phyloP scores from a whole-genome alignment of 2,329 filamentous ascomycete species.

The Sporothrix pseudoabietina region DNA sequence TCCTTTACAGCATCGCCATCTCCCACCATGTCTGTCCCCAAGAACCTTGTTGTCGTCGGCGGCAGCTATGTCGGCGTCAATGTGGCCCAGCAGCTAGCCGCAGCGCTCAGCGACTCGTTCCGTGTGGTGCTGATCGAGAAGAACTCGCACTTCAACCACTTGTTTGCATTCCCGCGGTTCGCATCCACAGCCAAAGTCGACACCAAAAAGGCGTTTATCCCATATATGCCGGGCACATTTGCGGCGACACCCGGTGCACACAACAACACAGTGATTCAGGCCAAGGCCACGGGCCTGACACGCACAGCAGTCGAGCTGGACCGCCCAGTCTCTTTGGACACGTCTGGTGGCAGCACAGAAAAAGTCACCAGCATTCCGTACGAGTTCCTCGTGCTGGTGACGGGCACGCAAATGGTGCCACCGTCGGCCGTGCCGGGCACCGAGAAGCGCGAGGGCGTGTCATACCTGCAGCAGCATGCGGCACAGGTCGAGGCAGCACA shows the following conservation, averaged over 20 bases:
- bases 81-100: conserved; percentile 50
- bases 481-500: conserved; percentile 45
- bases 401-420: conserved; percentile 51
- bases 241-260: conserved; percentile 38
- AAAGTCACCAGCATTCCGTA: conserved; percentile 30
- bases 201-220: conserved; percentile 59
- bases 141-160: conserved; percentile 63
- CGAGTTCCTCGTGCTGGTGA: conserved; percentile 53
- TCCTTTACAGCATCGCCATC: neutral
- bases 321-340: conserved; percentile 9
- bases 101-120: conserved; percentile 51
- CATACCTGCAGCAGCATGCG: conserved; percentile 50
- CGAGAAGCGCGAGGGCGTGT: conserved; percentile 48
- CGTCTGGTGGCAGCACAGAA: neutral
- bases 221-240: conserved; percentile 46
- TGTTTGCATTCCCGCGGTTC: conserved; percentile 62
- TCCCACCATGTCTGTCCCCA: conserved; percentile 23
- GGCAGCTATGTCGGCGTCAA: conserved; percentile 33
- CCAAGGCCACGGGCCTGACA: conserved; percentile 40
- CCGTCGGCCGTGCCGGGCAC: conserved; percentile 53
- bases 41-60: conserved; percentile 32
- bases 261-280: conserved; percentile 41
- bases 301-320: conserved; percentile 47
- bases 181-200: conserved; percentile 58
- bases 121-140: conserved; percentile 61